Evolutionary conservation across 192 early-diverging fungal genomes (phyloP).

Genomic region (Mortierella antarctica): DNA sequence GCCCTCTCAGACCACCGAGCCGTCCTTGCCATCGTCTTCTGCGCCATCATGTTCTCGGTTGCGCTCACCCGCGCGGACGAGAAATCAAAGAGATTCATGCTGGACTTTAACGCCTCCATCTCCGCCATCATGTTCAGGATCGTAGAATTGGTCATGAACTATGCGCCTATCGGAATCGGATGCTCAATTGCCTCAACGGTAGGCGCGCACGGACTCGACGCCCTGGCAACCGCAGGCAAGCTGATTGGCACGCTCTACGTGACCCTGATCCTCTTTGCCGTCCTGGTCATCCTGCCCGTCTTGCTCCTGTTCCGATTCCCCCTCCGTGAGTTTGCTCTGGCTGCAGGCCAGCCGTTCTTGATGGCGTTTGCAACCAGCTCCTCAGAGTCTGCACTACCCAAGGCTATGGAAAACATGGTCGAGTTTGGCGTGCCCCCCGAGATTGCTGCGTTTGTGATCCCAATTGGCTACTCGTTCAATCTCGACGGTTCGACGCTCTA

Average conservation of each 20-base stretch:
- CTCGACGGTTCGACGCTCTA: constrained; percentile 79
- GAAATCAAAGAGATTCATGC: constrained; percentile 57
- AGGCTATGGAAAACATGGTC: constrained; percentile 73
- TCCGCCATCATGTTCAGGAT: constrained; percentile 70
- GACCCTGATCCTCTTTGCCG: constrained; percentile 63
- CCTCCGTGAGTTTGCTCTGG: constrained; percentile 58
- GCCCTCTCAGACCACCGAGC: constrained; percentile 55
- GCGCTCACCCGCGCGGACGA: constrained; percentile 56
- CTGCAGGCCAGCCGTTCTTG: constrained; percentile 67
- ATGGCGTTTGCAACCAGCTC: constrained; percentile 80
- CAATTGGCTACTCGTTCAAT: constrained; percentile 81
- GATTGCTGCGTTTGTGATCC: constrained; percentile 72
- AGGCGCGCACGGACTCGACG: constrained; percentile 64
- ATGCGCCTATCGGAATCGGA: constrained; percentile 74
- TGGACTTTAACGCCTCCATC: constrained; percentile 63
- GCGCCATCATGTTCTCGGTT: constrained; percentile 70
- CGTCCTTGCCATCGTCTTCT: constrained; percentile 68
- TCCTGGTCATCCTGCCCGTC: constrained; percentile 66
- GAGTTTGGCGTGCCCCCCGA: constrained; percentile 71
- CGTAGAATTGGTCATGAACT: constrained; percentile 66
- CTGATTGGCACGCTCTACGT: constrained; percentile 70
- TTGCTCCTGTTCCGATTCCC: constrained; percentile 64
- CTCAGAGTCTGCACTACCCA: constrained; percentile 76
- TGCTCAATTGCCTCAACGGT: constrained; percentile 71
- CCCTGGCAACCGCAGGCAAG: constrained; percentile 67